Percentiles rank a stretch among this genome's conserved stretches.
These are phyloP conservation scores for Talaromyces borbonicus DNA, from an alignment of 495 filamentous ascomycete species.

Conservation along the genomic window DNA sequence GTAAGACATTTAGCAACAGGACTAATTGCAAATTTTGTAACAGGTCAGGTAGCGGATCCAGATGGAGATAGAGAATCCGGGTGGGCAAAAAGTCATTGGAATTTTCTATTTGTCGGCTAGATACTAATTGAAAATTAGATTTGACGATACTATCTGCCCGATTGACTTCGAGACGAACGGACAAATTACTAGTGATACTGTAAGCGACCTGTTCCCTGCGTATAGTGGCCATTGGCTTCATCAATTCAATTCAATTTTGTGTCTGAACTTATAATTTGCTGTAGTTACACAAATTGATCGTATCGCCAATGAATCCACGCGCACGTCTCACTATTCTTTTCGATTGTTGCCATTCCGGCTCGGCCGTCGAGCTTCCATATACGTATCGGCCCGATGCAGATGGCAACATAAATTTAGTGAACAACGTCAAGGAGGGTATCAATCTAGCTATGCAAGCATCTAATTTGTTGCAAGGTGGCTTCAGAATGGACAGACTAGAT, in stretches of 20 bases:
- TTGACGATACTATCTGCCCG: slow-evolving; percentile 49
- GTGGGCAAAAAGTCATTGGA: slow-evolving; percentile 16
- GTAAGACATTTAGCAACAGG: not conserved
- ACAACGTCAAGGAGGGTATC: slow-evolving; percentile 44
- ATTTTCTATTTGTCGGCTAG: not conserved
- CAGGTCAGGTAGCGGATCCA: slow-evolving; percentile 35
- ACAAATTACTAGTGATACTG: slow-evolving; percentile 41
- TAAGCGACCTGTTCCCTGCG: slow-evolving; percentile 46
- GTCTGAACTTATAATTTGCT: no score
- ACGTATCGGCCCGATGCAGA: slow-evolving; percentile 45
- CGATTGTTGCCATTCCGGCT: slow-evolving; percentile 56
- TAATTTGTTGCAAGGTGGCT: slow-evolving; percentile 43
- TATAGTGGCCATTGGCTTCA: no score
- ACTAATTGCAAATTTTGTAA: not conserved
- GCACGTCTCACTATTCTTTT: slow-evolving; percentile 47
- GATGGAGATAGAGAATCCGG: slow-evolving; percentile 35
- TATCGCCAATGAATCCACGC: slow-evolving; percentile 39
- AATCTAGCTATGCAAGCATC: slow-evolving; percentile 34
- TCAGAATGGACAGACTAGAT: slow-evolving; percentile 33
- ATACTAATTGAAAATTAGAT: slow-evolving; percentile 23
- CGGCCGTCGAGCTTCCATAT: slow-evolving; percentile 48
- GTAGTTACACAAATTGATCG: slow-evolving; percentile 41
- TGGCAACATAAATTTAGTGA: slow-evolving; percentile 44
- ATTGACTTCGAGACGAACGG: slow-evolving; percentile 41
- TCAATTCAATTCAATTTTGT: no score